Evolutionary conservation across 2,329 filamentous ascomycete genomes (phyloP), one percentile per base, ranked within the genome.

Genomic region (Colletotrichum cordylinicola): DNA sequence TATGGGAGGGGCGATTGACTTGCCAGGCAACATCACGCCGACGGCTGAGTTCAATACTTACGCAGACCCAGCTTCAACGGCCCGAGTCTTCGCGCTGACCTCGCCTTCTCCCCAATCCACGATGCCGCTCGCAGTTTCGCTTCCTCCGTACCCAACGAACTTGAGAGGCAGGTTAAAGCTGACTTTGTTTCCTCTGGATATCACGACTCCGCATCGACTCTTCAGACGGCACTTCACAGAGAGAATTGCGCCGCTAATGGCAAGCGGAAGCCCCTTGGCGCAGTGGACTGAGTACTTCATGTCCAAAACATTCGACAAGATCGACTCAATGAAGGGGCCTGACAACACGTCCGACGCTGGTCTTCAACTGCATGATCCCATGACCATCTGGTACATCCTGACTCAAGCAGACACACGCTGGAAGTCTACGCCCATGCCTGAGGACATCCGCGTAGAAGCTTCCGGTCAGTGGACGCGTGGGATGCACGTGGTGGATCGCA

Each of bases 1-100:
- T 62, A 99, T 99, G 97, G 97, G 96, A 74, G 97, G 97, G 75
- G 93, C 95, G 24, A 91, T 99, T 70, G 89, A 94, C 75, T 86
- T 92, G 58, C 90, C 93, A 67, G 97, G 97, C 79, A 99, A 99
- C 84, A 92, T 94, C 81, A 93, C 92, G 60, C 96, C 97, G 2
- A 91, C 93, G 15, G 95, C 95, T 77, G 97, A 99, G 83, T 99
- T 99, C 90, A 99, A 99, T 87, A 94, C 94, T 74, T 98, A 95
- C 81, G 96, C 97, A 74, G 97, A 99, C 83, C 89, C 94, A 21
- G 90, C 95, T 55, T 94, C 95, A 33, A 91, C 94, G 0, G 94
- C 95, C 13, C 90, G 94, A 15, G 90, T 96, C 21, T 96, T 93
- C 81, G 94, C 95, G 8, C 87, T 96, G 78, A 96, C 94, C 0